Conservation (phyloP, 2,329 filamentous ascomycete species). For the Leptographium radiaticola region DNA sequence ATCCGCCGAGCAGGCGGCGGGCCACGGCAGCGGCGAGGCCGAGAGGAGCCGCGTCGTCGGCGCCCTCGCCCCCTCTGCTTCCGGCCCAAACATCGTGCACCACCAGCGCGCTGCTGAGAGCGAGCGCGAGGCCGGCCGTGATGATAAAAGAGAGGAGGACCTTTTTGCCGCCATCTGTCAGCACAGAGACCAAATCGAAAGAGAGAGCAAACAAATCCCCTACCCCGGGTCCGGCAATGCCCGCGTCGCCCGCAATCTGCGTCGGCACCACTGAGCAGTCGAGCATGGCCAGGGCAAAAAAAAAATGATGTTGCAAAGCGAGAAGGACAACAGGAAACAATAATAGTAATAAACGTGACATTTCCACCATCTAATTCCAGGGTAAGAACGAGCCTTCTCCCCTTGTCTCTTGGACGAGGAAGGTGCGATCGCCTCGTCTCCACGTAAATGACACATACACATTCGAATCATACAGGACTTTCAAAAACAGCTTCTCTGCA, state of each 20-base stretch:
- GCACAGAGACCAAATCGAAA: too few species aligned
- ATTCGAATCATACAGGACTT: too few species aligned
- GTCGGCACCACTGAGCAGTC: constrained; percentile 32
- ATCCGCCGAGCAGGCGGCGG: constrained; percentile 51
- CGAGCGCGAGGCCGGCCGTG: constrained; percentile 43
- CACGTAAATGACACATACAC: too few species aligned
- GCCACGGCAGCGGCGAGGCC: constrained; percentile 25
- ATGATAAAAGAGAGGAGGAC: constrained; percentile 54
- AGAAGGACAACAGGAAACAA: background rate
- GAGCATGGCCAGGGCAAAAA: constrained; percentile 4
- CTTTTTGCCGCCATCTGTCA: constrained; percentile 17
- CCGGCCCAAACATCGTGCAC: constrained; percentile 31
- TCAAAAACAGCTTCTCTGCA: too few species aligned
- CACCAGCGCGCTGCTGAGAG: constrained; percentile 42
- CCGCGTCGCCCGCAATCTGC: constrained; percentile 35
- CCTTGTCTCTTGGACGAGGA: too few species aligned
- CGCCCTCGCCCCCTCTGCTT: constrained; percentile 13
- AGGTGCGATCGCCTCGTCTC: too few species aligned
- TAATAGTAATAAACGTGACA: background rate
- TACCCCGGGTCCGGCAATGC: constrained; percentile 45
- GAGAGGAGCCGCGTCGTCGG: constrained; percentile 17
- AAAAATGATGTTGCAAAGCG: background rate
- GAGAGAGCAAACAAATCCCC: constrained; percentile 13
- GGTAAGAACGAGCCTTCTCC: too few species aligned
- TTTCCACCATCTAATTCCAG: too few species aligned